Evolutionary conservation across 495 filamentous ascomycete genomes (phyloP).

Genomic region (Aspergillus asperescens): DNA sequence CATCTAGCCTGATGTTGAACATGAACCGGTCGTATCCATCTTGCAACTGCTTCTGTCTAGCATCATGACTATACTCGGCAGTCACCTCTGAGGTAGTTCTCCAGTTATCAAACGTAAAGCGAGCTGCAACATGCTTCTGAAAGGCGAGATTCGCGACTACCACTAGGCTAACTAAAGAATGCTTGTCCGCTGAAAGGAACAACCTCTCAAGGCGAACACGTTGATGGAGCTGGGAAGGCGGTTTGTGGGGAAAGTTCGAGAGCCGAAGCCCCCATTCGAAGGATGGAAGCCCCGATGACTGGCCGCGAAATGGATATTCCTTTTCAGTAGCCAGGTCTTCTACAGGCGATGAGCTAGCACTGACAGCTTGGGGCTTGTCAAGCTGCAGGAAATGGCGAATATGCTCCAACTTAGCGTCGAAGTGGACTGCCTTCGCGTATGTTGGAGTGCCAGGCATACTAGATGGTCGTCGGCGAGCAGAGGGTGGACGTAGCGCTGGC

Average conservation of each 20-base stretch:
- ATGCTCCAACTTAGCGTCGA: slow-evolving; percentile 90
- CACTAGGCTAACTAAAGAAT: slow-evolving; percentile 72
- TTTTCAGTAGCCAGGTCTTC: slow-evolving; percentile 74
- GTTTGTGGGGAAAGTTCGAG: slow-evolving; percentile 74
- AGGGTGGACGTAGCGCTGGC: slow-evolving; percentile 77
- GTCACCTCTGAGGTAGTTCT: slow-evolving; percentile 92
- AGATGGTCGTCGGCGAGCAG: slow-evolving; percentile 67
- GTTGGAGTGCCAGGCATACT: slow-evolving; percentile 98
- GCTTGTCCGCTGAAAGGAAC: slow-evolving; percentile 81
- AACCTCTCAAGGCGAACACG: slow-evolving; percentile 76
- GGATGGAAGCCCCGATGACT: slow-evolving; percentile 45
- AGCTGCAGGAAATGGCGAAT: slow-evolving; percentile 92
- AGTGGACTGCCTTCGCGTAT: slow-evolving; percentile 91
- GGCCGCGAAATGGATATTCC: slow-evolving; percentile 79
- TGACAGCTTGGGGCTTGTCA: slow-evolving; percentile 89
- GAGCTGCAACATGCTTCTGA: slow-evolving; percentile 78
- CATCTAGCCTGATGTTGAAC: slow-evolving; percentile 89
- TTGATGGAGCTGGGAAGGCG: slow-evolving; percentile 52
- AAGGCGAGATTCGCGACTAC: slow-evolving; percentile 86
- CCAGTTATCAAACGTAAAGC: slow-evolving; percentile 97
- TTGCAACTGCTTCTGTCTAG: slow-evolving; percentile 58
- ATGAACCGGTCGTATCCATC: slow-evolving; percentile 81
- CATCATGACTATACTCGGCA: slow-evolving; percentile 80
- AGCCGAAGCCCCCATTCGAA: slow-evolving; percentile 86
- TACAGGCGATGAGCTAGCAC: slow-evolving; percentile 88